Evolutionary conservation across 2,329 filamentous ascomycete species (phyloP).

Genomic region (Colletotrichum siamense): DNA sequence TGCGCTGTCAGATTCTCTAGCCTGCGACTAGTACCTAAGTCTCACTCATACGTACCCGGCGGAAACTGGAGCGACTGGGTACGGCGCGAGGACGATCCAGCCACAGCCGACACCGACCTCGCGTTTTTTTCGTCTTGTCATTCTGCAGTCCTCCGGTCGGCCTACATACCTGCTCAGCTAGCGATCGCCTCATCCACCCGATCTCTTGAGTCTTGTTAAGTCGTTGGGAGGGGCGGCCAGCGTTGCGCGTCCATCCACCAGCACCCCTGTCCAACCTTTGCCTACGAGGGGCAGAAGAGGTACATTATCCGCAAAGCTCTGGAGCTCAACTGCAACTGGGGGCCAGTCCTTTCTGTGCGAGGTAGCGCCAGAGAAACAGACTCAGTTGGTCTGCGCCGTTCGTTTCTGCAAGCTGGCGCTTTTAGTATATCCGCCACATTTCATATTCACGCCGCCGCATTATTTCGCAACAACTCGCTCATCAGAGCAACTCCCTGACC

Average conservation of each 20-base stretch:
- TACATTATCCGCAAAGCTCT: neutral
- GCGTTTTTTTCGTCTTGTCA: neutral
- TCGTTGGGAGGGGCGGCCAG: neutral
- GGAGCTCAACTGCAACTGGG: neutral
- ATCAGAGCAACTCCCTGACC: neutral
- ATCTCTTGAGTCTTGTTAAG: neutral
- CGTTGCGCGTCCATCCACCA: conserved; percentile 9
- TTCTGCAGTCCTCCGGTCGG: conserved; percentile 4
- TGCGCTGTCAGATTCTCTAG: conserved; percentile 6
- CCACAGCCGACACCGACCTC: conserved; percentile 8
- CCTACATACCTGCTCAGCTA: neutral
- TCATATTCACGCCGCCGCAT: neutral
- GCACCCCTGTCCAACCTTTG: neutral
- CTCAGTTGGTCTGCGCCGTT: neutral
- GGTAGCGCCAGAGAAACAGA: neutral
- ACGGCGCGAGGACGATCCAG: neutral
- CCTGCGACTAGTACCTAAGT: neutral
- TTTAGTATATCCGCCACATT: neutral
- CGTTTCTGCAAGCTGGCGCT: neutral
- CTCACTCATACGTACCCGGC: neutral
- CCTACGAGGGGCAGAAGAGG: neutral
- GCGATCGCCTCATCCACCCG: conserved; percentile 19
- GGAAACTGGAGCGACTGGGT: neutral
- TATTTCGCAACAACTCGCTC: neutral
- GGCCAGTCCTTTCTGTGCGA: neutral